Evolutionary conservation across 2,329 filamentous ascomycete genomes (phyloP).

Genomic region (Cladosporium sp.): DNA sequence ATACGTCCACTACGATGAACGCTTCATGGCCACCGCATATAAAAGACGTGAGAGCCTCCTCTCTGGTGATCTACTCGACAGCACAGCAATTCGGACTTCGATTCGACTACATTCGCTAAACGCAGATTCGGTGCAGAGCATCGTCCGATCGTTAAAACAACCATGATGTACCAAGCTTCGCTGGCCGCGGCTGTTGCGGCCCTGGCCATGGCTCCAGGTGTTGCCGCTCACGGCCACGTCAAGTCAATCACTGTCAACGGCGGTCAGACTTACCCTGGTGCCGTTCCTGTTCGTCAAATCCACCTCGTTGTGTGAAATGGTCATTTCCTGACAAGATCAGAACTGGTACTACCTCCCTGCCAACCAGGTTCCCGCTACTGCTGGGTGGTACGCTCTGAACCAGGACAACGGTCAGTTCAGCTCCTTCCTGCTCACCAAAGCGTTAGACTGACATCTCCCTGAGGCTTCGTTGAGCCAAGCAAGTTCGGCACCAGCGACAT

Average conservation of each 20-base stretch:
- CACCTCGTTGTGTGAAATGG: not conserved
- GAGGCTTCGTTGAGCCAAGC: conserved; percentile 22
- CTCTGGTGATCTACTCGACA: not conserved
- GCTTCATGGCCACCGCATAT: not conserved
- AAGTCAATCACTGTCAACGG: conserved; percentile 39
- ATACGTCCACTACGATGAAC: not conserved
- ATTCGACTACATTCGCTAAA: conserved; percentile 1
- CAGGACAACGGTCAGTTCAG: conserved; percentile 33
- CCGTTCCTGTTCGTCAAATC: not conserved
- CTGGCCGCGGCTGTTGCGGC: conserved; percentile 5
- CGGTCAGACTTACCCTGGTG: conserved; percentile 31
- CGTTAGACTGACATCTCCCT: conserved; percentile 3
- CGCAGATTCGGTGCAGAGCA: conserved; percentile 1
- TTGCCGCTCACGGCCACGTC: conserved; percentile 42
- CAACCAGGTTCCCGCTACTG: not conserved
- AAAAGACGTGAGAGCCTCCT: not conserved
- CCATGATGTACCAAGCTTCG: conserved; percentile 9
- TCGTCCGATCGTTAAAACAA: not conserved
- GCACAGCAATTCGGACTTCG: not conserved
- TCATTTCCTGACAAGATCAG: not conserved
- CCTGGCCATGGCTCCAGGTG: conserved; percentile 5
- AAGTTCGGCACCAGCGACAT: conserved; percentile 23
- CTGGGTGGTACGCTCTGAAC: conserved; percentile 14
- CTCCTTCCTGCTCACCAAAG: not conserved
- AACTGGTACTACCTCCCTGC: conserved; percentile 7